Evolutionary conservation across 768 basidiomycete species (phyloP), one percentile per base, ranked within the genome.

Genomic region (Cystobasidium ongulense): DNA sequence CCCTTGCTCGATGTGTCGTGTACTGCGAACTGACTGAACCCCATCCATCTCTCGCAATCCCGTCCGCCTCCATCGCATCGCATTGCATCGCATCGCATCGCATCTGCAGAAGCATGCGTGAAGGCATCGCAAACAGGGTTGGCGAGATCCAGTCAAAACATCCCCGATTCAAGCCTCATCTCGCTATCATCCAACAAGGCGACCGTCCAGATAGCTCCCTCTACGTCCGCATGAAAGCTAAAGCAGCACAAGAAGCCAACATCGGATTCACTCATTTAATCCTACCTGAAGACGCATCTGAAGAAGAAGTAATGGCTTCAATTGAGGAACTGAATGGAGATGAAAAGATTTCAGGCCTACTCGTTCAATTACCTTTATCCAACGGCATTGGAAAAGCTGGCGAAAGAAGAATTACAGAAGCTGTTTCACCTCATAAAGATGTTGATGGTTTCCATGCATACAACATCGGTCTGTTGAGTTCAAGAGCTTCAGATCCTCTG

Each of bases 381-480:
- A 85, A 88, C 31, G 90, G 93, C 75, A 86, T 97, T 74, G 85
- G 85, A 38, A 80, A 89, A 7, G 90, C 90, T 36, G 92, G 88
- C 27, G 94, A 96, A 81, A 88, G 92, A 66, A 85, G 85, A 29
- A 90, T 99, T 65, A 97, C 93, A n/a, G 95, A 98, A 81, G 89
- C 91, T 13, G 88, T 99, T 74, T 90, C 88, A 74, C 92, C 92
- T 21, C 86, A 89, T 81, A 99, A 99, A 83, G 96, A 99, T 78
- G 89, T 99, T 74, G 96, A 99, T 81, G 96, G 93, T 31, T 99
- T 99, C 85, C 92, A 97, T 83, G 92, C 95, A 3, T 94, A 95
- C 82, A 99, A 98, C 82, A 96, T 98, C 75, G 95, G 96, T 18
- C 90, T 92, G 77, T 85, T 99, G 54, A 88, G 90, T 57, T 96